phyloP scores from a whole-genome alignment of 495 filamentous ascomycete species.

The Trichocladium antarcticum region DNA sequence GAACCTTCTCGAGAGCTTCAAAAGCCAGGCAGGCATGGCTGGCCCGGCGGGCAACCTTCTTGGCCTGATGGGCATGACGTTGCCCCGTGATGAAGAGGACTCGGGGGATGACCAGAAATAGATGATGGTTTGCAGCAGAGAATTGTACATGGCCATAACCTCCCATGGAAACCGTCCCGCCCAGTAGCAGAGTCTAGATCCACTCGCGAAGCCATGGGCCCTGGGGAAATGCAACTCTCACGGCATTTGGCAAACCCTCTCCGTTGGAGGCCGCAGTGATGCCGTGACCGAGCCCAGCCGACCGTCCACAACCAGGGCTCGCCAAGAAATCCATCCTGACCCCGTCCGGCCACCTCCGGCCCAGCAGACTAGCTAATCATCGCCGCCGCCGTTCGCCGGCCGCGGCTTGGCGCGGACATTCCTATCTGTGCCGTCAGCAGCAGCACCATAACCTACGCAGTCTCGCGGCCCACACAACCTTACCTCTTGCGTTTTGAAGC shows the following conservation, averaged over 20 bases:
- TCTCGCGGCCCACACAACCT: neutral
- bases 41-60: slow-evolving; percentile 81
- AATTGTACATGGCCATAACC: too few species aligned
- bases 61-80: slow-evolving; percentile 65
- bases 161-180: too few species aligned
- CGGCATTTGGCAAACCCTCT: too few species aligned
- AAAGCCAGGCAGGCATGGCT: slow-evolving; percentile 70
- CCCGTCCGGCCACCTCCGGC: neutral
- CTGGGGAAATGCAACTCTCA: too few species aligned
- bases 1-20: slow-evolving; percentile 86
- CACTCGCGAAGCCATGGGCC: too few species aligned
- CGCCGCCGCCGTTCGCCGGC: neutral
- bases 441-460: neutral
- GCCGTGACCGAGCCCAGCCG: too few species aligned
- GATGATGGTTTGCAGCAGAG: too few species aligned
- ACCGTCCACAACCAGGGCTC: too few species aligned
- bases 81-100: slow-evolving; percentile 66
- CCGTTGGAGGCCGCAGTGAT: too few species aligned
- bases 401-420: slow-evolving; percentile 1
- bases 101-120: slow-evolving; percentile 16
- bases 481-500: slow-evolving; percentile 25
- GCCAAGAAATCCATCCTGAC: neutral
- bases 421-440: neutral
- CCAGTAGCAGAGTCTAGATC: too few species aligned
- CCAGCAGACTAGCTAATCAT: neutral